phyloP scores from a whole-genome alignment of 768 basidiomycete species.

The Boletellus ananiceps region DNA sequence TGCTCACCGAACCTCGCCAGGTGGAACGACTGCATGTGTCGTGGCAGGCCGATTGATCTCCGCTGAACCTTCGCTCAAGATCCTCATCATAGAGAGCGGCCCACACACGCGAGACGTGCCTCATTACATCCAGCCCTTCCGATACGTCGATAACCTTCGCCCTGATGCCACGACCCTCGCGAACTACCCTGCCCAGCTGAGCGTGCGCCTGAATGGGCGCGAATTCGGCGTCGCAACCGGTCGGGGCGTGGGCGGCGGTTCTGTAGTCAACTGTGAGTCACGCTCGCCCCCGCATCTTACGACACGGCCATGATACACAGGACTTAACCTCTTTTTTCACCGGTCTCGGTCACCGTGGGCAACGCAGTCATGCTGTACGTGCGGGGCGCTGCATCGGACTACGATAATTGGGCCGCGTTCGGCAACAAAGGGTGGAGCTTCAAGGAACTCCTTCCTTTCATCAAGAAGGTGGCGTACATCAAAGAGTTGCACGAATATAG shows the following conservation, averaged over 20 bases:
- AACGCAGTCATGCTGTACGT: conserved; percentile 46
- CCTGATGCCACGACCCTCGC: conserved; percentile 41
- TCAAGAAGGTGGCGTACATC: not conserved
- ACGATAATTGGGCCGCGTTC: conserved; percentile 52
- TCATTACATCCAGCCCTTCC: conserved; percentile 51
- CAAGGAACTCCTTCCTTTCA: not conserved
- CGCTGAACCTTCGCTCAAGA: conserved; percentile 50
- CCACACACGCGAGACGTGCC: conserved; percentile 43
- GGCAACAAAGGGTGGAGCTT: conserved; percentile 14
- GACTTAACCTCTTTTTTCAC: too few relatives aligned
- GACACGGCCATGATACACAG: too few relatives aligned
- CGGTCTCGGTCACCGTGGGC: too few relatives aligned
- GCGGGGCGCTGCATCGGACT: conserved; percentile 58
- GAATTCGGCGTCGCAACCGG: conserved; percentile 41
- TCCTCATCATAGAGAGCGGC: conserved; percentile 60
- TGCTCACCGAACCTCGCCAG: conserved; percentile 12
- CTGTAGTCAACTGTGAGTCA: conserved; percentile 52
- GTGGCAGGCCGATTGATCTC: conserved; percentile 47
- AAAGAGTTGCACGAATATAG: not conserved
- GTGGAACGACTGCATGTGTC: conserved; percentile 54
- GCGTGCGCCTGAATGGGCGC: conserved; percentile 44
- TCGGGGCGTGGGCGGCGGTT: conserved; percentile 58
- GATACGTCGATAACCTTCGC: conserved; percentile 40
- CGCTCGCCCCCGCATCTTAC: too few relatives aligned
- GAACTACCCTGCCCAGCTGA: conserved; percentile 36